phyloP scores from a whole-genome alignment of 441 rosid genomes.

The Melastoma candidum region DNA sequence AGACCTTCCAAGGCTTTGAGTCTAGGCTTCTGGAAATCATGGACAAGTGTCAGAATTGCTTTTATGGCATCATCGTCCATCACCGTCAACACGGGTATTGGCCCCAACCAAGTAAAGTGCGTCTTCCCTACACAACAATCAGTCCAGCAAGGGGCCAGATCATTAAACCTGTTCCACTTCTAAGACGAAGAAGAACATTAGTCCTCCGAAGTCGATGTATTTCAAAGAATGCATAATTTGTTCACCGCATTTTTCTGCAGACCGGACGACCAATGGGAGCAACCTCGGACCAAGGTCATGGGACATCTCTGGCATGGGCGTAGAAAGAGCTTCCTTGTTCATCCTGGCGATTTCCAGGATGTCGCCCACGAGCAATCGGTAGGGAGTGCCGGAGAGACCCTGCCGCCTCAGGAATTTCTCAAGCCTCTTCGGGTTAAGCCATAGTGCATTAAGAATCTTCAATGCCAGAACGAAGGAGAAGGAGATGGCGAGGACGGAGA shows the following conservation, averaged over 20 bases:
- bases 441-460: constrained; percentile 33
- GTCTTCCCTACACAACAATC: background rate
- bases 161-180: background rate
- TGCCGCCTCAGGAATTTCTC: constrained; percentile 30
- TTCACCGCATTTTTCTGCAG: constrained; percentile 21
- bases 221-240: background rate
- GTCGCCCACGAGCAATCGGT: constrained; percentile 31
- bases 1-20: too few species aligned
- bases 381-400: constrained; percentile 36
- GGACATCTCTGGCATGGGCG: constrained; percentile 14
- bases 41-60: too few species aligned
- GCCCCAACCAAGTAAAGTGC: constrained; percentile 9
- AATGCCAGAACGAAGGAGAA: constrained; percentile 21
- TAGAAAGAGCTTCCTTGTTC: constrained; percentile 25
- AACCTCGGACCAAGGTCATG: constrained; percentile 25
- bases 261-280: constrained; percentile 20
- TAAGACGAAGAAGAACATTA: background rate
- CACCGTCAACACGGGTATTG: background rate
- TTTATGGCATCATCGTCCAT: too few species aligned
- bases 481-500: background rate
- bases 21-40: too few species aligned
- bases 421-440: constrained; percentile 33
- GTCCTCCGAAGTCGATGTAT: background rate
- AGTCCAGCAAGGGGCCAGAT: too few species aligned
- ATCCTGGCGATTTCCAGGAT: constrained; percentile 15